These are phyloP conservation scores for Penicillium sp. DNA, from an alignment of 2,329 filamentous ascomycete species.

Conservation along the genomic window DNA sequence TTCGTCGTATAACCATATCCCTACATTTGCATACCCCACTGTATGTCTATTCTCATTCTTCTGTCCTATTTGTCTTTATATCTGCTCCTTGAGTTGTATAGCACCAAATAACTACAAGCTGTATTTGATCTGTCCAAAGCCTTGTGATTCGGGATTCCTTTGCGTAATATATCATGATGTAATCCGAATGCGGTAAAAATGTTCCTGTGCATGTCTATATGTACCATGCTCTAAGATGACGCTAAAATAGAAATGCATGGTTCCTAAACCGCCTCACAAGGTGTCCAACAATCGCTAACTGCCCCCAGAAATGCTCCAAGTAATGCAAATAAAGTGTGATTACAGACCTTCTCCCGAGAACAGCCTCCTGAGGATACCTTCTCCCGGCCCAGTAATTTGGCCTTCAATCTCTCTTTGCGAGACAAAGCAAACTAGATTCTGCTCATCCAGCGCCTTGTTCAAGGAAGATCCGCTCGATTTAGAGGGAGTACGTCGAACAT, in stretches of 20 bases:
- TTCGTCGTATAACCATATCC: constrained; percentile 20
- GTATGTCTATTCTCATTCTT: constrained; percentile 30
- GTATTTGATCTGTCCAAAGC: constrained; percentile 8
- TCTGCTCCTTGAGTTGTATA: constrained; percentile 17
- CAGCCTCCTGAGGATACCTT: constrained; percentile 49
- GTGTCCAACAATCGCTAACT: constrained; percentile 10
- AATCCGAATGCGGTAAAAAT: constrained; percentile 1
- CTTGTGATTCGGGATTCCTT: neutral
- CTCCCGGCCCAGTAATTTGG: constrained; percentile 65
- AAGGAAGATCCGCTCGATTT: constrained; percentile 64
- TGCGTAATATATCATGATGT: neutral
- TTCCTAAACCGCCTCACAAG: neutral
- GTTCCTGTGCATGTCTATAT: constrained; percentile 3
- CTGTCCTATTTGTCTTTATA: constrained; percentile 15
- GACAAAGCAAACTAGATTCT: constrained; percentile 76
- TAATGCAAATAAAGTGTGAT: constrained; percentile 13
- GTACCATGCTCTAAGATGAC: neutral
- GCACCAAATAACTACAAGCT: constrained; percentile 5
- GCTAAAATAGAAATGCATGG: neutral
- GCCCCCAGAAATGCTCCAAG: constrained; percentile 8
- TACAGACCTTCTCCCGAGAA: constrained; percentile 44
- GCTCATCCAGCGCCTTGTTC: constrained; percentile 69
- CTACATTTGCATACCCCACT: constrained; percentile 26
- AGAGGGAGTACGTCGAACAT: constrained; percentile 68
- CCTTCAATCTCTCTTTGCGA: constrained; percentile 78